Conservation (phyloP, 169 alveolate genomes). For the Plasmodium relictum region DNA sequence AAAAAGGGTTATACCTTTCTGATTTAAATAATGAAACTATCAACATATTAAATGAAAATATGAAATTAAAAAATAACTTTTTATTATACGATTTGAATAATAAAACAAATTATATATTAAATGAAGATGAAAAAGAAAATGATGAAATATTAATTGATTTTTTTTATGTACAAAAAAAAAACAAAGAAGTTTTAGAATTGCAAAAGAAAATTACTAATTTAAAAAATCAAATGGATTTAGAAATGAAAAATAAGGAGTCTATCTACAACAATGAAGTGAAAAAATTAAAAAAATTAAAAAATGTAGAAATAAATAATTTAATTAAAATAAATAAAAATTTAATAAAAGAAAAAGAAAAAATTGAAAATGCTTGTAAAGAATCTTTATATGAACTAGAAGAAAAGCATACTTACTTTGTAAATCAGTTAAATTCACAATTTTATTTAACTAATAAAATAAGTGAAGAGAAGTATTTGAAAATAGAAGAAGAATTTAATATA, state of each 20-base stretch:
- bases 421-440: slow-evolving; percentile 73
- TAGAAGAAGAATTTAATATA: slow-evolving; percentile 57
- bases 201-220: slow-evolving; percentile 56
- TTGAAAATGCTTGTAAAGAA: slow-evolving; percentile 54
- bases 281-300: slow-evolving; percentile 60
- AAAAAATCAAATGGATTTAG: slow-evolving; percentile 70
- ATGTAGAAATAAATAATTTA: slow-evolving; percentile 50
- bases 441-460: slow-evolving; percentile 74
- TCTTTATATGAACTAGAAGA: slow-evolving; percentile 66
- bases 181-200: slow-evolving; percentile 62
- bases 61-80: slow-evolving; percentile 16
- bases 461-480: slow-evolving; percentile 61
- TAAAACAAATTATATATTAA: slow-evolving; percentile 29
- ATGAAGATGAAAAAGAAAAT: slow-evolving; percentile 69
- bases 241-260: slow-evolving; percentile 78
- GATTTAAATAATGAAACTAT: slow-evolving; percentile 16
- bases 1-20: slow-evolving; percentile 5
- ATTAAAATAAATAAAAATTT: slow-evolving; percentile 61
- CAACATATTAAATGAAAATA: not conserved
- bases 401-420: slow-evolving; percentile 69
- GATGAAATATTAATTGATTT: slow-evolving; percentile 69
- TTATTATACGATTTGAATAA: slow-evolving; percentile 39
- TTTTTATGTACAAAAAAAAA: slow-evolving; percentile 61
- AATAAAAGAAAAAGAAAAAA: slow-evolving; percentile 64
- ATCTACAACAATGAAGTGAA: slow-evolving; percentile 61